phyloP scores from a whole-genome alignment of 2,329 filamentous ascomycete genomes.

The Hymenoscyphus salicellus region DNA sequence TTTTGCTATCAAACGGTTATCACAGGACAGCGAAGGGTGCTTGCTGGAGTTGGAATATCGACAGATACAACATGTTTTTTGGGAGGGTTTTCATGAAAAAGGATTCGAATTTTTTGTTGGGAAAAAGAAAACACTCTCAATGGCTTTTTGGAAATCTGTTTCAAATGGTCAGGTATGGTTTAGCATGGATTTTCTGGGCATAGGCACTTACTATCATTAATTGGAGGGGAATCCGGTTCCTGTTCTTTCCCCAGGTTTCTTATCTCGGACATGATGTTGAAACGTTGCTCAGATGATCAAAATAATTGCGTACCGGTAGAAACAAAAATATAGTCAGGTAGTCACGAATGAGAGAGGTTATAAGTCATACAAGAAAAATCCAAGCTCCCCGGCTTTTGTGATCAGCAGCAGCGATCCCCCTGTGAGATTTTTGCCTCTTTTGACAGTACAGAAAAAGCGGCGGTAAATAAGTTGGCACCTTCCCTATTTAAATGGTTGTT shows the following conservation, averaged over 20 bases:
- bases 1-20: constrained; percentile 26
- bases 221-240: background rate
- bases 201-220: background rate
- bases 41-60: constrained; percentile 29
- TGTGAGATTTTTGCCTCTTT: background rate
- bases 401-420: constrained; percentile 8
- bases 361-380: constrained; percentile 10
- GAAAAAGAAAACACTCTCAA: background rate
- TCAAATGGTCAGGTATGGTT: background rate
- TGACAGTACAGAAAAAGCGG: background rate
- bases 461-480: too few species aligned
- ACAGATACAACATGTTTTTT: constrained; percentile 1
- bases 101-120: background rate
- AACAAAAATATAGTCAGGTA: background rate
- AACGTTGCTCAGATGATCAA: constrained; percentile 15
- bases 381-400: constrained; percentile 11
- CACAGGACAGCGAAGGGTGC: constrained; percentile 30
- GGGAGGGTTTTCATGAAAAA: background rate
- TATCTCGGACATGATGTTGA: constrained; percentile 14
- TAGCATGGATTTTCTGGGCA: background rate
- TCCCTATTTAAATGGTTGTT: too few species aligned
- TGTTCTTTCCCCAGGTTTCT: background rate
- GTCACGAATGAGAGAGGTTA: background rate
- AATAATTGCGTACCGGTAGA: background rate
- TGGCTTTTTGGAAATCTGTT: background rate